Evolutionary conservation across 2,329 filamentous ascomycete genomes (phyloP).

Genomic region (Paecilomyces formosus): DNA sequence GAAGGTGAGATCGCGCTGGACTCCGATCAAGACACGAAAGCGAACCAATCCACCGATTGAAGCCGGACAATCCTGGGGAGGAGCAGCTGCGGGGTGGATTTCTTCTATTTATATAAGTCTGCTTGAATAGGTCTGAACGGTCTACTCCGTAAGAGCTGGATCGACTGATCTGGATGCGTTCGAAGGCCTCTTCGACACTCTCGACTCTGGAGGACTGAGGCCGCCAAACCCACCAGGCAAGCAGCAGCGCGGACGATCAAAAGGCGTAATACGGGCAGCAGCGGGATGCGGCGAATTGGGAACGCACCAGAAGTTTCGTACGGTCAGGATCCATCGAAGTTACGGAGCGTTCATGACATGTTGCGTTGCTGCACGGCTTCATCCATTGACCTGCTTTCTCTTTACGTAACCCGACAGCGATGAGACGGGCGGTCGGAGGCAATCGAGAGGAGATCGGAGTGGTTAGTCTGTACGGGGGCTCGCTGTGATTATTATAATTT

Average conservation of each 20-base stretch:
- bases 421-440: conserved; percentile 14
- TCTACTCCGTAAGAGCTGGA: background rate
- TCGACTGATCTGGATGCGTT: background rate
- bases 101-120: background rate
- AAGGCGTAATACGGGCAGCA: background rate
- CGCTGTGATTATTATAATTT: background rate
- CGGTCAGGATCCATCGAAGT: conserved; percentile 1
- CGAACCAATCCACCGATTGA: background rate
- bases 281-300: background rate
- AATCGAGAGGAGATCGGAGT: background rate
- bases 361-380: background rate
- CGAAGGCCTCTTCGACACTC: background rate
- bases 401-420: conserved; percentile 35
- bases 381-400: conserved; percentile 17
- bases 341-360: conserved; percentile 2
- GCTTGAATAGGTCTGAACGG: background rate
- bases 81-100: background rate
- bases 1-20: background rate
- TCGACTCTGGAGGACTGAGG: background rate
- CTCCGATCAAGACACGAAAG: background rate
- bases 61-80: background rate
- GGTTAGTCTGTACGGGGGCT: no score
- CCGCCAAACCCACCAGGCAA: background rate
- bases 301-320: conserved; percentile 9
- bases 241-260: background rate